Percentiles rank a stretch among this genome's conserved stretches.
Conservation (phyloP, 805 yeast genomes). For the Schizosaccharomyces japonicus region DNA sequence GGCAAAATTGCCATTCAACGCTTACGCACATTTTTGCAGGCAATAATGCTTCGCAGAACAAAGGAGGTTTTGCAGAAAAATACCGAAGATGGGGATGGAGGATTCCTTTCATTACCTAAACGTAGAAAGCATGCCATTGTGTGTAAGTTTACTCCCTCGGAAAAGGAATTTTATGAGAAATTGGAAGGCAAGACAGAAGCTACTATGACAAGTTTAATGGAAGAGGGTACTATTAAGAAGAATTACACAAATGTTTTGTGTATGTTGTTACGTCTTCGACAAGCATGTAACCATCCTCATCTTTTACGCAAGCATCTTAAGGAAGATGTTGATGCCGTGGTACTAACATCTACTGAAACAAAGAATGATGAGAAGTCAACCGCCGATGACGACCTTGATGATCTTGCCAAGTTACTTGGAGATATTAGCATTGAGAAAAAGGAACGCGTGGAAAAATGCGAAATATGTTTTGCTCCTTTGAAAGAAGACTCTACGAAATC, state of each 20-base stretch:
- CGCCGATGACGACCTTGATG: constrained; percentile 12
- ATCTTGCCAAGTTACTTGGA: constrained; percentile 14
- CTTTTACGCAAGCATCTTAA: constrained; percentile 18
- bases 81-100: constrained; percentile 6
- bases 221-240: constrained; percentile 12
- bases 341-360: constrained; percentile 1
- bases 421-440: constrained; percentile 9
- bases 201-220: constrained; percentile 17
- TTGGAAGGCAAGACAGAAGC: constrained; percentile 23
- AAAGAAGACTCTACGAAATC: constrained; percentile 7
- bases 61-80: constrained; percentile 17
- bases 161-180: constrained; percentile 30
- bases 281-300: constrained; percentile 16
- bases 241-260: constrained; percentile 42
- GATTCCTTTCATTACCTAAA: constrained; percentile 21
- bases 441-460: background rate
- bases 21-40: constrained; percentile 14
- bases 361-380: background rate
- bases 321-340: constrained; percentile 7
- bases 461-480: background rate
- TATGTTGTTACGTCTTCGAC: constrained; percentile 53
- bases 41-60: constrained; percentile 25
- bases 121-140: constrained; percentile 16
- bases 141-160: constrained; percentile 31
- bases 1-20: constrained; percentile 12